A percentile compares a stretch with the other conserved stretches of the same genome.
Conservation (phyloP, 192 early-diverging fungal genomes). For the Backusella australiensis region DNA sequence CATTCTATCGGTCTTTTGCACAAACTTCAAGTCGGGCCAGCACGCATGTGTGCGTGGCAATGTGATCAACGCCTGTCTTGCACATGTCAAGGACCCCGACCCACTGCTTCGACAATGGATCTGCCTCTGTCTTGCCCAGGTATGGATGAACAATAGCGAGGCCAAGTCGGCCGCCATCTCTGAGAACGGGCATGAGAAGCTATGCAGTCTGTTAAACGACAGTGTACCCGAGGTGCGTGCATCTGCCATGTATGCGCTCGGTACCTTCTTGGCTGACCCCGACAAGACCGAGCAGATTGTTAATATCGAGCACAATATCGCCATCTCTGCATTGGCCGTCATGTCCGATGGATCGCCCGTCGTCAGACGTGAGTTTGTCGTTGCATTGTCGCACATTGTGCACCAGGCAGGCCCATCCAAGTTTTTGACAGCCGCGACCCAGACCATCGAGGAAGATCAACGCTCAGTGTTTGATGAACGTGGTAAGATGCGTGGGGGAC, state of each 20-base stretch:
- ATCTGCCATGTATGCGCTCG: slow-evolving; percentile 76
- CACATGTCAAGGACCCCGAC: slow-evolving; percentile 69
- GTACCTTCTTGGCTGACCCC: slow-evolving; percentile 73
- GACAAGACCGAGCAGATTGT: slow-evolving; percentile 67
- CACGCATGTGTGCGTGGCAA: slow-evolving; percentile 75
- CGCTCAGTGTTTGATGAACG: slow-evolving; percentile 20
- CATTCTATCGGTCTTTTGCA: slow-evolving; percentile 91
- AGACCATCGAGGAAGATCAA: slow-evolving; percentile 41
- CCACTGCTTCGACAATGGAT: slow-evolving; percentile 87
- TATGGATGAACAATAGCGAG: slow-evolving; percentile 79
- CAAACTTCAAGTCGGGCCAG: slow-evolving; percentile 80
- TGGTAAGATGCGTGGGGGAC: slow-evolving; percentile 16
- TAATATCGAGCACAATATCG: slow-evolving; percentile 73
- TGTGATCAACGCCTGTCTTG: slow-evolving; percentile 61
- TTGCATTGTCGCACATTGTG: slow-evolving; percentile 72
- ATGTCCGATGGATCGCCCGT: slow-evolving; percentile 84
- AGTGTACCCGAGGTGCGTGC: slow-evolving; percentile 81
- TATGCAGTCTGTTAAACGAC: slow-evolving; percentile 61
- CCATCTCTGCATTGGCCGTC: slow-evolving; percentile 60
- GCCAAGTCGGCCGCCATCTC: slow-evolving; percentile 63
- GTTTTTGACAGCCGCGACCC: slow-evolving; percentile 66
- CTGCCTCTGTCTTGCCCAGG: slow-evolving; percentile 80
- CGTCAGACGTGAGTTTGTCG: slow-evolving; percentile 86
- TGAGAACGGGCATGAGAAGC: slow-evolving; percentile 59
- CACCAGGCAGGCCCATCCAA: slow-evolving; percentile 57